Evolutionary conservation across 2,329 filamentous ascomycete genomes (phyloP).

Genomic region (Berkeleyomyces rouxiae): DNA sequence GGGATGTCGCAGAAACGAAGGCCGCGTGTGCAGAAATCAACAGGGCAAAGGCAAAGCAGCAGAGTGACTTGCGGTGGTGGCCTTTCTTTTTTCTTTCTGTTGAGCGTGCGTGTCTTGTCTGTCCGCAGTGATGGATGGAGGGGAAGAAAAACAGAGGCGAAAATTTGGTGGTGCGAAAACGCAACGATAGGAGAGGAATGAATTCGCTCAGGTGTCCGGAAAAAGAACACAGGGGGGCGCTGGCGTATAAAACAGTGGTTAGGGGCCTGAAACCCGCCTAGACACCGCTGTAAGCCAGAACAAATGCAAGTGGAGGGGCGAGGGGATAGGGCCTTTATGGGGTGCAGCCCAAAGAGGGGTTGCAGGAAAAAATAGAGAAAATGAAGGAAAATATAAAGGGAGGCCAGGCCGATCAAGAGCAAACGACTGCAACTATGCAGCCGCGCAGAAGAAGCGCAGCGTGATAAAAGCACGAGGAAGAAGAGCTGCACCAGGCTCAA

Average conservation of each 20-base stretch:
- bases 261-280: background rate
- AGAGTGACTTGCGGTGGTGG: background rate
- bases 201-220: background rate
- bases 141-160: background rate
- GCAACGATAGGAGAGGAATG: background rate
- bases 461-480: background rate
- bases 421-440: no score
- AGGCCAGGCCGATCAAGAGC: background rate
- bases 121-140: background rate
- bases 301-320: background rate
- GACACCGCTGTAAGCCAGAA: background rate
- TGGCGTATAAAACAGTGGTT: background rate
- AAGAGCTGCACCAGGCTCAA: no score
- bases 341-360: conserved; percentile 7
- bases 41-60: background rate
- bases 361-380: background rate
- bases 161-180: background rate
- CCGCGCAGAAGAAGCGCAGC: background rate
- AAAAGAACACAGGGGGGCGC: background rate
- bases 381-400: background rate
- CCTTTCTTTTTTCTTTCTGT: background rate
- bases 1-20: background rate
- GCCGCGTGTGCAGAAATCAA: background rate
- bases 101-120: no score
- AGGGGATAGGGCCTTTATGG: background rate